Evolutionary conservation across 495 filamentous ascomycete genomes (phyloP).

Genomic region (Pyronema omphalodes): DNA sequence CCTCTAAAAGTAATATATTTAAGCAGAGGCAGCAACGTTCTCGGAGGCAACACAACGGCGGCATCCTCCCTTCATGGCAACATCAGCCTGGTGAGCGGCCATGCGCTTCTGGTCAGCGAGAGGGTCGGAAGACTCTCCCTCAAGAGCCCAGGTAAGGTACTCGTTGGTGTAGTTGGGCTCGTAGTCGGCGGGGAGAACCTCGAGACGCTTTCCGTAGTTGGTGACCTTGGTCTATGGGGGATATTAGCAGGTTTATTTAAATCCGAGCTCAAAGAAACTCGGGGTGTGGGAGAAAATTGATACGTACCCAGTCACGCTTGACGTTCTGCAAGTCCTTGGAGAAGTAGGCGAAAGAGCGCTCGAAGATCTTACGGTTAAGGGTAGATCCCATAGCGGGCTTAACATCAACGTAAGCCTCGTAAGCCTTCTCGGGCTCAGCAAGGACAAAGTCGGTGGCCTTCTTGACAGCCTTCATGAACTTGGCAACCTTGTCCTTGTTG

Average conservation of each 20-base stretch:
- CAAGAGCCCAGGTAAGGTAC: conserved; percentile 42
- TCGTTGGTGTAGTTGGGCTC: conserved; percentile 49
- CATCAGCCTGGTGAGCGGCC: conserved; percentile 39
- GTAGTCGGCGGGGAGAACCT: conserved; percentile 38
- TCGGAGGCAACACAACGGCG: conserved; percentile 5
- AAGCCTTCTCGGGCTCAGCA: conserved; percentile 36
- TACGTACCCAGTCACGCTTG: conserved; percentile 38
- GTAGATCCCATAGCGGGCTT: conserved; percentile 47
- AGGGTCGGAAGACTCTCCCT: conserved; percentile 41
- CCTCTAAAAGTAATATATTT: background rate
- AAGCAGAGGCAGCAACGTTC: conserved; percentile 4
- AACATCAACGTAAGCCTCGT: conserved; percentile 45
- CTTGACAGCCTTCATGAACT: conserved; percentile 47
- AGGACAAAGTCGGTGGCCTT: conserved; percentile 48
- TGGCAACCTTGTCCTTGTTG: conserved; percentile 38
- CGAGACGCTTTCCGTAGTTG: conserved; percentile 46
- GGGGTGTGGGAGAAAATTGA: too few relatives aligned
- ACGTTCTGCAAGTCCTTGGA: conserved; percentile 54
- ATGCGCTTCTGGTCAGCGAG: conserved; percentile 49
- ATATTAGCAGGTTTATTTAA: background rate
- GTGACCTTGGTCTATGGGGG: conserved; percentile 37
- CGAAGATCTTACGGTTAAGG: conserved; percentile 54
- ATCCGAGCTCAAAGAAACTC: background rate
- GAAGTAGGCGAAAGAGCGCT: conserved; percentile 53
- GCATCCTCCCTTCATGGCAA: conserved; percentile 34